Conservation (phyloP, 257 asterid genomes). For the Cinchona pubescens region DNA sequence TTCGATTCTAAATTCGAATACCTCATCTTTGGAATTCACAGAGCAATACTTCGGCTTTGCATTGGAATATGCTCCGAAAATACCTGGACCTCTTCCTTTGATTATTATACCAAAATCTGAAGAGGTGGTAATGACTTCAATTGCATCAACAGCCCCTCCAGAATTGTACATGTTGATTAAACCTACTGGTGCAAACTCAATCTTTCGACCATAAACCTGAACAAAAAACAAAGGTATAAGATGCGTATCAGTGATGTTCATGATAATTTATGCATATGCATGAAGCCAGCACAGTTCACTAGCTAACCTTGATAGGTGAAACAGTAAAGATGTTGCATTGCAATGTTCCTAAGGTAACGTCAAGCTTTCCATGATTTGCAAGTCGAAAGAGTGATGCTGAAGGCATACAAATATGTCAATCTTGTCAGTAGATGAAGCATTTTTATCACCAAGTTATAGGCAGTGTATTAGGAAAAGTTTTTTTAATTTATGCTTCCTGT, state of each 20-base stretch:
- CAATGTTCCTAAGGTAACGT: constrained; percentile 36
- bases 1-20: constrained; percentile 28
- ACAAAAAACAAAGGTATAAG: neutral
- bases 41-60: constrained; percentile 38
- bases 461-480: neutral
- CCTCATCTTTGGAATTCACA: constrained; percentile 32
- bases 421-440: neutral
- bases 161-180: constrained; percentile 58
- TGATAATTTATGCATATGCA: neutral
- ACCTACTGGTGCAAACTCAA: constrained; percentile 49
- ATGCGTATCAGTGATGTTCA: neutral
- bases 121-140: constrained; percentile 27
- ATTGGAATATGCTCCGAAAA: constrained; percentile 48
- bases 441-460: neutral
- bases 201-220: constrained; percentile 35
- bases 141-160: constrained; percentile 46
- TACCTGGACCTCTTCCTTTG: constrained; percentile 50
- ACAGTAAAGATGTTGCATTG: constrained; percentile 55
- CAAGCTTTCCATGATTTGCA: constrained; percentile 30
- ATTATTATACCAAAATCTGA: constrained; percentile 23
- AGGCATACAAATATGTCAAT: neutral
- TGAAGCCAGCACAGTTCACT: neutral
- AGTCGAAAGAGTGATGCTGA: neutral
- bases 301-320: constrained; percentile 50
- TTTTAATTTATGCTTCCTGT: neutral